These are phyloP conservation scores for Chaetomium sp. DNA, from an alignment of 2,329 filamentous ascomycete genomes.

Conservation along the genomic window DNA sequence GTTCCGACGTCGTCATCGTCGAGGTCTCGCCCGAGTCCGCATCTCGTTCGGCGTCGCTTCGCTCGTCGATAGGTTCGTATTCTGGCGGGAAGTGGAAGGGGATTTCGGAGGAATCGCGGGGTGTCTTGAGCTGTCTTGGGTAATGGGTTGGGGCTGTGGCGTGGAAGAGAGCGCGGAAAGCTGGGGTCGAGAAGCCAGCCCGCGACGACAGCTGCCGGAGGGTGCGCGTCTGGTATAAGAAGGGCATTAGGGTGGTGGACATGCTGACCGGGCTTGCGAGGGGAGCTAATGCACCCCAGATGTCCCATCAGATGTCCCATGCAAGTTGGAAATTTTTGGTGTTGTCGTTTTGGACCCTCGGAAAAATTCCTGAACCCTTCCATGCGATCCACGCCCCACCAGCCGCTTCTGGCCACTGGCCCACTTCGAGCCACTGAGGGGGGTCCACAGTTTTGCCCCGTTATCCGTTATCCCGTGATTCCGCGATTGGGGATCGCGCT, in stretches of 20 bases:
- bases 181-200: slow-evolving; percentile 21
- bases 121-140: slow-evolving; percentile 2
- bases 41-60: slow-evolving; percentile 19
- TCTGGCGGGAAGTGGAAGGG: slow-evolving; percentile 44
- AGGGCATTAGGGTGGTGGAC: slow-evolving; percentile 51
- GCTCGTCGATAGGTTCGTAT: slow-evolving; percentile 27
- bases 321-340: background rate
- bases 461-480: slow-evolving; percentile 19
- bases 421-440: background rate
- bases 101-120: slow-evolving; percentile 30
- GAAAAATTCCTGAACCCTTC: slow-evolving; percentile 5
- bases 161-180: slow-evolving; percentile 25
- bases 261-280: slow-evolving; percentile 27
- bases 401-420: too few species aligned
- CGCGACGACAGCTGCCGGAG: slow-evolving; percentile 36
- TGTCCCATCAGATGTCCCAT: background rate
- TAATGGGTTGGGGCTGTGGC: slow-evolving; percentile 11
- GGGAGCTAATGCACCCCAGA: background rate
- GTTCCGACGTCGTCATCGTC: slow-evolving; percentile 53
- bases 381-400: background rate
- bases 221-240: slow-evolving; percentile 67
- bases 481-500: slow-evolving; percentile 15
- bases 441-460: background rate
- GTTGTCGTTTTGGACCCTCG: background rate
- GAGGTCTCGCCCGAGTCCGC: slow-evolving; percentile 27